Evolutionary conservation across 495 filamentous ascomycete species (phyloP).

Genomic region (Hyaloscypha variabilis): DNA sequence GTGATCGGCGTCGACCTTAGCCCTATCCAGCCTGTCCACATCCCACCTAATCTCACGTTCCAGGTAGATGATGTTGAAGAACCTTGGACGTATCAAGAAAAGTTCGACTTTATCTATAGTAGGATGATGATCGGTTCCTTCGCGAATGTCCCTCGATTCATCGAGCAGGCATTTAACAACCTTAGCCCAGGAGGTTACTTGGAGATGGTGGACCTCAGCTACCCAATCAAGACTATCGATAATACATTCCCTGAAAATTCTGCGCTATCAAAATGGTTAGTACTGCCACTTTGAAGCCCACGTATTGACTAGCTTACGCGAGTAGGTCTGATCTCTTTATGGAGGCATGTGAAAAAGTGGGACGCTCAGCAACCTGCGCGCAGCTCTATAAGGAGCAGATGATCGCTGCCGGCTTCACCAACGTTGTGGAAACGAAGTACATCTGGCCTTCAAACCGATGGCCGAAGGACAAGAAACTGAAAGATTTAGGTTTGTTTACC

Average conservation of each 20-base stretch:
- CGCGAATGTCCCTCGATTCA: slow-evolving; percentile 9
- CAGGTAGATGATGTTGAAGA: slow-evolving; percentile 57
- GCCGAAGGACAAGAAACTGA: background rate
- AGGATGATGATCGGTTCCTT: slow-evolving; percentile 43
- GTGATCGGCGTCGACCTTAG: slow-evolving; percentile 54
- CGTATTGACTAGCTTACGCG: too few relatives aligned
- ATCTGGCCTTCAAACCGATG: background rate
- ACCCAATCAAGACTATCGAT: too few relatives aligned
- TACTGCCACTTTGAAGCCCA: slow-evolving; percentile 26
- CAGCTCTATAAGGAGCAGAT: slow-evolving; percentile 34
- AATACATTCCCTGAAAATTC: too few relatives aligned
- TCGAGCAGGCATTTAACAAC: slow-evolving; percentile 14
- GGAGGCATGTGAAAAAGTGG: slow-evolving; percentile 3
- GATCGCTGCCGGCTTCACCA: too few relatives aligned
- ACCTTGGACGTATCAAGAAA: slow-evolving; percentile 49
- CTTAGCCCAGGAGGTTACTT: slow-evolving; percentile 23
- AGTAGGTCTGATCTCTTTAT: slow-evolving; percentile 8
- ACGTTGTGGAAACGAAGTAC: background rate
- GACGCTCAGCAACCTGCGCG: background rate
- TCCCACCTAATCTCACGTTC: slow-evolving; percentile 58
- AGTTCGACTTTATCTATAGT: slow-evolving; percentile 57
- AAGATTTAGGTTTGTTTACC: background rate
- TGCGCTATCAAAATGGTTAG: too few relatives aligned
- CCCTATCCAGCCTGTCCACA: slow-evolving; percentile 50
- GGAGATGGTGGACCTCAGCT: too few relatives aligned